phyloP scores from a whole-genome alignment of 31 red algal species.

The Bonnemaisonia californica region DNA sequence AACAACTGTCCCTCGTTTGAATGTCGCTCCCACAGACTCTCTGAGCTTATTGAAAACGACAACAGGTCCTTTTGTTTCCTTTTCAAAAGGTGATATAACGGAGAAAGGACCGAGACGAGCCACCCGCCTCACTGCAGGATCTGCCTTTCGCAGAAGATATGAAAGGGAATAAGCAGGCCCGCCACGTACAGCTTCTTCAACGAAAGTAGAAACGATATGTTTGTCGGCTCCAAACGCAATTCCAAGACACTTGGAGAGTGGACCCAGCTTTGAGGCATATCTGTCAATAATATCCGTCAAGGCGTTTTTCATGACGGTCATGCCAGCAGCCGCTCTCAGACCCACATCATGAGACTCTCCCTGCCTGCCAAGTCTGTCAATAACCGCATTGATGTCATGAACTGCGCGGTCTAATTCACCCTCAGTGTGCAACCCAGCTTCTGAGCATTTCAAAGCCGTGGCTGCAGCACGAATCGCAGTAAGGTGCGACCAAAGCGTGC shows the following conservation, averaged over 20 bases:
- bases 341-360: conserved; percentile 94
- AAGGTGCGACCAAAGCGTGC: conserved; percentile 80
- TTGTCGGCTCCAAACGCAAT: conserved; percentile 70
- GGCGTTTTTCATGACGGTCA: conserved; percentile 75
- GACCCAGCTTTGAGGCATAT: conserved; percentile 54
- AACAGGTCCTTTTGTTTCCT: conserved; percentile 69
- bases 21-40: conserved; percentile 54
- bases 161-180: conserved; percentile 80
- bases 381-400: conserved; percentile 68
- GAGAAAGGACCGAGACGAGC: conserved; percentile 81
- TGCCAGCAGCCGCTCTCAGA: conserved; percentile 78
- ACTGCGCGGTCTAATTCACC: conserved; percentile 65
- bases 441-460: conserved; percentile 64
- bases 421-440: conserved; percentile 68
- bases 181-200: conserved; percentile 90
- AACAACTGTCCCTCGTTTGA: conserved; percentile 76
- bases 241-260: conserved; percentile 67
- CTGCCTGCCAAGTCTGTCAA: conserved; percentile 64
- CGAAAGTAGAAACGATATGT: conserved; percentile 71
- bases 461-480: conserved; percentile 65
- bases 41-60: conserved; percentile 71
- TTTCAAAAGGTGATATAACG: conserved; percentile 70
- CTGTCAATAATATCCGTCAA: conserved; percentile 86
- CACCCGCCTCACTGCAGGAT: conserved; percentile 71
- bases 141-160: conserved; percentile 65